A percentile compares a stretch with the other conserved stretches of the same genome.
Evolutionary conservation across 768 basidiomycete genomes (phyloP).

Genomic region (Mrakia hoshinonis): DNA sequence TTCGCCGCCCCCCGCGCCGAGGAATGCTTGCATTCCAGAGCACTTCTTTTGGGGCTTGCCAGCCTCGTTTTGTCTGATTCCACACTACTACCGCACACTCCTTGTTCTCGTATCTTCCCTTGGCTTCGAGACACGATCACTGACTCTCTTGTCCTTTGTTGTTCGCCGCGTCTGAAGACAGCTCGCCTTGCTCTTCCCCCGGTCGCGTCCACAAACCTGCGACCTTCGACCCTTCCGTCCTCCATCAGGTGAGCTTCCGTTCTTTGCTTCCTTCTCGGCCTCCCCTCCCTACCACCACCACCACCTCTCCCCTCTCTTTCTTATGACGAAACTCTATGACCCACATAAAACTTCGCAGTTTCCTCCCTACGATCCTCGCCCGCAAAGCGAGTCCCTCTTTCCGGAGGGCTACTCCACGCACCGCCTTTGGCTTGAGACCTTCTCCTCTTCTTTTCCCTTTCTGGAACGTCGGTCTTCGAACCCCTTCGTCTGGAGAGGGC

Average conservation of each 20-base stretch:
- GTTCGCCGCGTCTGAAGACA: not conserved
- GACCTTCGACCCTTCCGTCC: not conserved
- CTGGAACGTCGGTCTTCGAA: conserved; percentile 17
- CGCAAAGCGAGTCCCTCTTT: conserved; percentile 20
- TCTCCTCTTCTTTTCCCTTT: conserved; percentile 8
- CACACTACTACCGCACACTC: not conserved
- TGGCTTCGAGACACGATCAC: not conserved
- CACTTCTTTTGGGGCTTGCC: conserved; percentile 30
- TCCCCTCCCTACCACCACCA: not conserved
- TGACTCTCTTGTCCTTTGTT: not conserved
- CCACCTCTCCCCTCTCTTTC: not conserved
- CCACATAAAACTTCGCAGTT: conserved; percentile 29
- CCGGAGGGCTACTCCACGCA: conserved; percentile 1
- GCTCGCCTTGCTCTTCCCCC: not conserved
- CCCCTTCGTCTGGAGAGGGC: conserved; percentile 16
- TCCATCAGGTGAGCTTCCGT: not conserved
- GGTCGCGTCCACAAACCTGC: not conserved
- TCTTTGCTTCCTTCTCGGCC: not conserved
- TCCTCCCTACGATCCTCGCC: conserved; percentile 27
- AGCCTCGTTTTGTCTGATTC: conserved; percentile 32
- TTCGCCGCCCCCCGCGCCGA: conserved; percentile 26
- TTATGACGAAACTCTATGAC: not conserved
- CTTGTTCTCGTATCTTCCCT: not conserved
- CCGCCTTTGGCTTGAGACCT: not conserved
- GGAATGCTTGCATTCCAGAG: not conserved